A percentile compares a stretch with the other conserved stretches of the same genome.
phyloP scores from a whole-genome alignment of 768 basidiomycete genomes.

The Termitomyces sp. region DNA sequence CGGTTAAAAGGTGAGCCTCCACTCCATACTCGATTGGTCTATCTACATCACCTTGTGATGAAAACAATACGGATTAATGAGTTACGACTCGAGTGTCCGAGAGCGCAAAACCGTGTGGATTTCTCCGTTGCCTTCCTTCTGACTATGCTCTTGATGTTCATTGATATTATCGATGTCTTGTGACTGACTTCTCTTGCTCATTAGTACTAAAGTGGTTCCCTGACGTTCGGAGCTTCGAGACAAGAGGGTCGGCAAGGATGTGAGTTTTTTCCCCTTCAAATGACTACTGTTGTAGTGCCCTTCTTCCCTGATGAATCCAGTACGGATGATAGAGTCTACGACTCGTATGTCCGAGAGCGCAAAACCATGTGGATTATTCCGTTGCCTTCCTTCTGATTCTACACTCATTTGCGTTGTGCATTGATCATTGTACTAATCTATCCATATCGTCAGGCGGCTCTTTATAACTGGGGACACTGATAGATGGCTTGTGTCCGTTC shows the following conservation, averaged over 20 bases:
- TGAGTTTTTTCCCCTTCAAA: background rate
- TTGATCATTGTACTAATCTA: background rate
- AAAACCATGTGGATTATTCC: conserved; percentile 43
- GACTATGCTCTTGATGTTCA: background rate
- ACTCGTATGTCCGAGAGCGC: conserved; percentile 18
- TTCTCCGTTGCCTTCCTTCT: conserved; percentile 54
- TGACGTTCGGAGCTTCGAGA: background rate
- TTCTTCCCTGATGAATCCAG: conserved; percentile 9
- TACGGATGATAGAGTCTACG: conserved; percentile 17
- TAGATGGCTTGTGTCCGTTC: background rate
- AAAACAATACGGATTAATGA: conserved; percentile 14
- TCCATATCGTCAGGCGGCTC: background rate
- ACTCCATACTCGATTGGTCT: background rate
- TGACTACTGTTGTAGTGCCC: background rate
- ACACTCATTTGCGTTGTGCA: background rate
- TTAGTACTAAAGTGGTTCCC: background rate
- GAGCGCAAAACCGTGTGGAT: conserved; percentile 35
- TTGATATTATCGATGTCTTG: background rate
- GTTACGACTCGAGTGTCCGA: conserved; percentile 13
- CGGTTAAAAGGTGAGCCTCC: background rate
- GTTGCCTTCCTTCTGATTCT: conserved; percentile 56
- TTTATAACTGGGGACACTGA: background rate
- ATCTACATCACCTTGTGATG: background rate
- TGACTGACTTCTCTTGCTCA: background rate
- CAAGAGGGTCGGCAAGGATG: background rate